These are phyloP conservation scores for Arabidopsis suecica DNA, from an alignment of 345 rosid genomes.

Conservation along the genomic window DNA sequence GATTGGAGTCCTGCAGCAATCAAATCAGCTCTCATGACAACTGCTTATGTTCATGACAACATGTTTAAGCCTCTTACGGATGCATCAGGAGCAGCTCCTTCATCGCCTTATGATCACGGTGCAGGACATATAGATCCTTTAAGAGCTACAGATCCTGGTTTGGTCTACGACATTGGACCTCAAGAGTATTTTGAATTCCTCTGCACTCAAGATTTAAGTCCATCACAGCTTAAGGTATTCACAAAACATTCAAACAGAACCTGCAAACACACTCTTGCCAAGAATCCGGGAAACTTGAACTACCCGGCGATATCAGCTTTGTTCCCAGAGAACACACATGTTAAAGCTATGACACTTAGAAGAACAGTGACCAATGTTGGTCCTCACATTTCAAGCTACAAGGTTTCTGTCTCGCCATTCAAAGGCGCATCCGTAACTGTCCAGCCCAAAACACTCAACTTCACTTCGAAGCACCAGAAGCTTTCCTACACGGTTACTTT, in stretches of 20 bases:
- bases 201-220: conserved; percentile 69
- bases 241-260: conserved; percentile 70
- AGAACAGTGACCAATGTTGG: conserved; percentile 90
- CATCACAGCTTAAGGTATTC: conserved; percentile 67
- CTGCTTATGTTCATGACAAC: conserved; percentile 92
- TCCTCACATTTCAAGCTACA: conserved; percentile 63
- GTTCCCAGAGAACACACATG: conserved; percentile 57
- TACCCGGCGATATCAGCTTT: conserved; percentile 88
- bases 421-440: conserved; percentile 63
- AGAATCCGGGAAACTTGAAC: conserved; percentile 72
- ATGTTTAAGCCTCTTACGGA: conserved; percentile 60
- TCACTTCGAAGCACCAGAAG: conserved; percentile 71
- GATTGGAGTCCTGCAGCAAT: conserved; percentile 94
- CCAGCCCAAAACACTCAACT: conserved; percentile 64
- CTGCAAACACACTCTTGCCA: conserved; percentile 54
- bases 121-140: conserved; percentile 87
- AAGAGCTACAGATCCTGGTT: conserved; percentile 85
- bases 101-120: conserved; percentile 77
- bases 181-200: conserved; percentile 89
- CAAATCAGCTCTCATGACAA: conserved; percentile 94
- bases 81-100: conserved; percentile 60
- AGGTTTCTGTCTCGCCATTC: conserved; percentile 62
- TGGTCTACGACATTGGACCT: conserved; percentile 75
- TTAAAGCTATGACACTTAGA: conserved; percentile 51
- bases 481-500: conserved; percentile 71